These are phyloP conservation scores for Fusarium haematococcum DNA, from an alignment of 2,329 filamentous ascomycete species.

Conservation along the genomic window DNA sequence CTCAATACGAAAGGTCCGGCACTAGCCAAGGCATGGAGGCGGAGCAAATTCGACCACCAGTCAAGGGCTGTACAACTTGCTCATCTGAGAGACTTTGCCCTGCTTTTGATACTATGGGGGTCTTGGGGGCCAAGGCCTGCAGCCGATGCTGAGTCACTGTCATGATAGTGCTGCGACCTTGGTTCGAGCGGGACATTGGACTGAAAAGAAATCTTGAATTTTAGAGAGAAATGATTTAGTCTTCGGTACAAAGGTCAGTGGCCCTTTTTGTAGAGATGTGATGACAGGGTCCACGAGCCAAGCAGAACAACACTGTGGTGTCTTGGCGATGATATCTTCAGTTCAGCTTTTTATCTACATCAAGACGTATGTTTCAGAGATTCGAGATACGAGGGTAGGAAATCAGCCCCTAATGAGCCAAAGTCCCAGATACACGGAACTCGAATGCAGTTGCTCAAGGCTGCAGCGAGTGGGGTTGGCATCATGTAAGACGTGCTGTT, in stretches of 20 bases:
- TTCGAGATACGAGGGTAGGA: not conserved
- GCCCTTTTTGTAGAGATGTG: not conserved
- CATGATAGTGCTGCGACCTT: not conserved
- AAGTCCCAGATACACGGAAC: not conserved
- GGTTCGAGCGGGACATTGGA: not conserved
- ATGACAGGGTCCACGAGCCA: not conserved
- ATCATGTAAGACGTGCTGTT: not conserved
- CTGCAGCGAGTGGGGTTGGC: not conserved
- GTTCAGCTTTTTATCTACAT: not conserved
- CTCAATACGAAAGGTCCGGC: not conserved
- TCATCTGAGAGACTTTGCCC: not conserved
- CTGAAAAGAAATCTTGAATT: not conserved
- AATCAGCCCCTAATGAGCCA: not conserved
- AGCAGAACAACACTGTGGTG: not conserved
- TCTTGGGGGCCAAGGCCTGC: not conserved
- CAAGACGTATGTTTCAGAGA: not conserved
- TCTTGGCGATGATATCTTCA: not conserved
- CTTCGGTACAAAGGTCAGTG: not conserved
- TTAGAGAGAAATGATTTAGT: not conserved
- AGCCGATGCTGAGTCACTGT: not conserved
- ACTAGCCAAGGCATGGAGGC: not conserved
- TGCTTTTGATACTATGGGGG: not conserved
- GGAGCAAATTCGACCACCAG: not conserved
- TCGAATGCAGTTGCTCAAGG: not conserved
- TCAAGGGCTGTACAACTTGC: not conserved